Base-by-base conservation (phyloP, 768 basidiomycete genomes). In the Mycena sanguinolenta region DNA sequence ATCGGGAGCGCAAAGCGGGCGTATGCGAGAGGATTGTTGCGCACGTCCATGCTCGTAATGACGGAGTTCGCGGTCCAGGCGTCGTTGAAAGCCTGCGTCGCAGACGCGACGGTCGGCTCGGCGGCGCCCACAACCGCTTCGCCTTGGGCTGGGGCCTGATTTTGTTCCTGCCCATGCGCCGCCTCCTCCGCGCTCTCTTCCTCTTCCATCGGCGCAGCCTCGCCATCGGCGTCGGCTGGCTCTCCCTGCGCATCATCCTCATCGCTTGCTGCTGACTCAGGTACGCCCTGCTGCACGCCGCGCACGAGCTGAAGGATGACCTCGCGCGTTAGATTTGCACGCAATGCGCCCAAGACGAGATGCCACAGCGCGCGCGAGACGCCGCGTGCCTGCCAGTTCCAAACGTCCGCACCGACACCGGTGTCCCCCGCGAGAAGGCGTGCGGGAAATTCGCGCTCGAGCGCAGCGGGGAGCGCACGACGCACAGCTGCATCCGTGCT, bases 321-420 rank as follows among this genome's bases (percentile, higher is more conserved):
- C 5, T 91, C 90, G 78, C 87, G 92, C 73, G 84, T 78, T 76
- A 94, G 75, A 3, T 92, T 92, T 1, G 84, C 82, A 34, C 84
- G 83, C 75, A 95, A 75, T 44, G 84, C 86, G 0, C 88, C 90
- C 52, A 86, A 82, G 6, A 92, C 91, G 80, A 94, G 84, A 75
- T 92, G 92, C 93, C 92, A 94, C 57, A 95, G 79, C 25, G 88
- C 83, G 63, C 84, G 83, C 7, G 91, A 92, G 21, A 94, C 92
- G 4, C 93, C 93, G 76, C 91, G 83, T 1, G 90, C 89, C 65
- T 89, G 88, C 93, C 93, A 95, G 76, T 89, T 91, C 93, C 93
- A 95, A 13, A 92, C 85, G 64, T 88, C 85, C 2, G 85, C 70
- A 1, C 91, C 91, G 19, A 88, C 83, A 72, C 93, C 89, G 0